phyloP scores from a whole-genome alignment of 225 moss, liverwort and hornwort species.

The Antitrichia curtipendula region DNA sequence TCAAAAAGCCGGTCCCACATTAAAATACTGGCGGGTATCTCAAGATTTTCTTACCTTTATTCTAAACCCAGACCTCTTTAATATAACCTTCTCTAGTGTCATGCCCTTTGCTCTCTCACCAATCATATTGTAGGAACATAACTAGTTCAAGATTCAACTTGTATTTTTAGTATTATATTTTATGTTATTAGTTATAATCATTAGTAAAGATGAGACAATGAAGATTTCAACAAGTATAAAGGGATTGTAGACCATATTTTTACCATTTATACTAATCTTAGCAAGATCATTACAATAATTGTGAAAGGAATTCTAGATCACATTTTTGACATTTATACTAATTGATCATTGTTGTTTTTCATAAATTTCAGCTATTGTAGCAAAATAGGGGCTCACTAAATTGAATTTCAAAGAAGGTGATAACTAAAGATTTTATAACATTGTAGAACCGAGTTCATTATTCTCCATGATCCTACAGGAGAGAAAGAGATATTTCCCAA shows the following conservation, averaged over 20 bases:
- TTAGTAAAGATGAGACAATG: not conserved
- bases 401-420: not conserved
- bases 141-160: not conserved
- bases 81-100: not conserved
- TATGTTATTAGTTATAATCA: not conserved
- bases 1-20: not conserved
- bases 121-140: not conserved
- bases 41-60: not conserved
- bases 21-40: not conserved
- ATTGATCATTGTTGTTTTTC: not conserved
- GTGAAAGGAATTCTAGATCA: too few species aligned
- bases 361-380: not conserved
- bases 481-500: not conserved
- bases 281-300: too few species aligned
- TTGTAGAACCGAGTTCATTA: not conserved
- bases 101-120: not conserved
- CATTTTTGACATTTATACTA: too few species aligned
- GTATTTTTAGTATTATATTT: not conserved
- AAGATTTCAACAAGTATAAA: not conserved
- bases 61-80: not conserved
- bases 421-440: not conserved
- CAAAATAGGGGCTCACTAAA: not conserved
- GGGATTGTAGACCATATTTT: not conserved
- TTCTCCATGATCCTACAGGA: accelerated
- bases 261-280: not conserved